These are phyloP conservation scores for Gentiana straminea DNA, from an alignment of 257 asterid genomes.

Conservation along the genomic window DNA sequence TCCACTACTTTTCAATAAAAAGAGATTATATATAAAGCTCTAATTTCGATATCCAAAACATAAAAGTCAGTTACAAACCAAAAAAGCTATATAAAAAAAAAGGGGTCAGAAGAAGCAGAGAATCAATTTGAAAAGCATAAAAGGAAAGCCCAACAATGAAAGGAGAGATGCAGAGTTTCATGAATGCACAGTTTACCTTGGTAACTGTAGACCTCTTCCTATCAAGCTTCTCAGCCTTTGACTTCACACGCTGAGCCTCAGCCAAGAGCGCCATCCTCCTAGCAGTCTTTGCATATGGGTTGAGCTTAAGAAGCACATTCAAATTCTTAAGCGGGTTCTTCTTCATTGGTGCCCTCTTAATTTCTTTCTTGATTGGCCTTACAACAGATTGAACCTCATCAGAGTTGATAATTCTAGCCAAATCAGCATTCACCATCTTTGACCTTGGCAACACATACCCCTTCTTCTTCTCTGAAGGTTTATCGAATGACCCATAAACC, in stretches of 20 bases:
- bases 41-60: no score
- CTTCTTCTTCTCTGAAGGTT: slow-evolving; percentile 53
- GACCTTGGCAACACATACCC: slow-evolving; percentile 56
- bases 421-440: slow-evolving; percentile 74
- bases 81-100: no score
- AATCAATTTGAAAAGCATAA: no score
- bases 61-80: no score
- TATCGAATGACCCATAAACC: slow-evolving; percentile 57
- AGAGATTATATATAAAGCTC: no score
- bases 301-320: slow-evolving; percentile 57
- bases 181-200: slow-evolving; percentile 34
- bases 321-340: slow-evolving; percentile 66
- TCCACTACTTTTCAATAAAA: no score
- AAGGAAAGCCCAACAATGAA: no score
- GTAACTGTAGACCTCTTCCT: slow-evolving; percentile 57
- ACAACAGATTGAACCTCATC: slow-evolving; percentile 83
- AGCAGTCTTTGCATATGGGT: slow-evolving; percentile 70
- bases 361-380: slow-evolving; percentile 60
- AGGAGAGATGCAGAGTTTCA: slow-evolving; percentile 6
- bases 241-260: slow-evolving; percentile 63
- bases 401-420: slow-evolving; percentile 70
- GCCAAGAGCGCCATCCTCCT: slow-evolving; percentile 69
- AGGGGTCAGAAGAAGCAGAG: no score
- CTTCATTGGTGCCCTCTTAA: slow-evolving; percentile 51
- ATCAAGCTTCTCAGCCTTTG: slow-evolving; percentile 55